Base-by-base conservation (phyloP, 371 early-diverging fungal species). In the Lichtheimia hyalospora region DNA sequence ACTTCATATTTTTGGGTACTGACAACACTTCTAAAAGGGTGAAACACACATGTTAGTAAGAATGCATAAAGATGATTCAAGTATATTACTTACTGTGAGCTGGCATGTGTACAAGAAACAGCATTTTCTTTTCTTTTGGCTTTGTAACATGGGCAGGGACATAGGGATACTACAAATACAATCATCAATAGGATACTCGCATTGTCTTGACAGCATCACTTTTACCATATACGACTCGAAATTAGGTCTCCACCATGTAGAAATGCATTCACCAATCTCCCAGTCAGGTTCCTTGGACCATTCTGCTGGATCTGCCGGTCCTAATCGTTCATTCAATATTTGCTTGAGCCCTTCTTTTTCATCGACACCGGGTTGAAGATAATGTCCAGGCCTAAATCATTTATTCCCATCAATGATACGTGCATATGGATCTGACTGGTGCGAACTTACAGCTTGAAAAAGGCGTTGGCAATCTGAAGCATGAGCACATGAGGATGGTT, bases 401-500 rank as follows among this genome's bases (percentile, higher is more conserved):
- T 5, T 16, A 7, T 14, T 52, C 15, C 7, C 49, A 52, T 53
- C 15, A 21, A 25, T 18, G 16, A 18, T 20, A 3, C 34, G 10
- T 34, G 10, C 10, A 5, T 7, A 5, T 8, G 10, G 10, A 14
- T 20, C 55, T 4, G 14, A 14, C 21, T 24, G 7, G 5, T 8
- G 1, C 6, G 10, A 18, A 49, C 79, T 63, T 73, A 88, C 86
- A 91, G 68, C 67, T 89, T 89, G 68, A 91, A 92, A 63, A 86
- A 91, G 0, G 86, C 70, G 63, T 89, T 88, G 41, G 86, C 89
- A 58, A 88, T 87, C 64, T 90, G 89, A 28, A 93, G 62, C 85
- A 92, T 82, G 15, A 93, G 73, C 8, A 93, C 87, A 58, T 92
- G 92, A 10, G 93, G 92, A 74, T 91, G 91, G 49, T 85, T 84